phyloP scores from a whole-genome alignment of 805 yeast genomes.

The Metschnikowia similis region DNA sequence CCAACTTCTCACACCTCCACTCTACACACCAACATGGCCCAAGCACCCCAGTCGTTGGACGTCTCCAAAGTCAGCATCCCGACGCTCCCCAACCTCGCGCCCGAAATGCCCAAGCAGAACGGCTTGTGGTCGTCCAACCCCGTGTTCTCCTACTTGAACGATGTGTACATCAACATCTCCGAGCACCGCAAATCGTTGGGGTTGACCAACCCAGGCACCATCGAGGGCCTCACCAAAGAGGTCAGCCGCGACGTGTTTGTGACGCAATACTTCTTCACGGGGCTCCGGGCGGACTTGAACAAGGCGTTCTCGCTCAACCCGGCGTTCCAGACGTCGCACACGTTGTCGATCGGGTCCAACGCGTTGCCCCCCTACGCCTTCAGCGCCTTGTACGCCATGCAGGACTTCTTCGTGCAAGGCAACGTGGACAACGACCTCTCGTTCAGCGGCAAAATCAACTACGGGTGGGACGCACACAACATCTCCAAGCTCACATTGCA shows the following conservation, averaged over 20 bases:
- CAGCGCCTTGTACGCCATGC: constrained; percentile 84
- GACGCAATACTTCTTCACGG: constrained; percentile 86
- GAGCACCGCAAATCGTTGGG: constrained; percentile 80
- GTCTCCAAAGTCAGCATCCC: constrained; percentile 54
- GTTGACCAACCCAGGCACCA: constrained; percentile 87
- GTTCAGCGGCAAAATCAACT: constrained; percentile 83
- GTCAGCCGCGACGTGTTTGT: constrained; percentile 90
- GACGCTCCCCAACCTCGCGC: constrained; percentile 54
- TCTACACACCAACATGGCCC: constrained; percentile 11
- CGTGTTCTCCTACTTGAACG: constrained; percentile 71
- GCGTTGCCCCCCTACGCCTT: constrained; percentile 87
- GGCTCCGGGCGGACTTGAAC: constrained; percentile 92
- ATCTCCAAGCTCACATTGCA: constrained; percentile 84
- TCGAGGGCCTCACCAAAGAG: constrained; percentile 90
- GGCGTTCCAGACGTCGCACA: constrained; percentile 94
- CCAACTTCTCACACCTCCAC: neutral
- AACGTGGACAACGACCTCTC: constrained; percentile 83
- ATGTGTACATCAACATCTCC: constrained; percentile 64
- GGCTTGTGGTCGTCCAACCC: constrained; percentile 82
- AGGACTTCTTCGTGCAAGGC: constrained; percentile 83
- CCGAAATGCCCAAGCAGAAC: constrained; percentile 48
- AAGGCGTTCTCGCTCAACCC: constrained; percentile 90
- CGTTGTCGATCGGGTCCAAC: constrained; percentile 83
- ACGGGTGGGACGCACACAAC: constrained; percentile 80
- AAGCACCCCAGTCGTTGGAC: constrained; percentile 37